These are phyloP conservation scores for Asterella californica DNA, from an alignment of 225 moss, liverwort and hornwort species.

Conservation along the genomic window DNA sequence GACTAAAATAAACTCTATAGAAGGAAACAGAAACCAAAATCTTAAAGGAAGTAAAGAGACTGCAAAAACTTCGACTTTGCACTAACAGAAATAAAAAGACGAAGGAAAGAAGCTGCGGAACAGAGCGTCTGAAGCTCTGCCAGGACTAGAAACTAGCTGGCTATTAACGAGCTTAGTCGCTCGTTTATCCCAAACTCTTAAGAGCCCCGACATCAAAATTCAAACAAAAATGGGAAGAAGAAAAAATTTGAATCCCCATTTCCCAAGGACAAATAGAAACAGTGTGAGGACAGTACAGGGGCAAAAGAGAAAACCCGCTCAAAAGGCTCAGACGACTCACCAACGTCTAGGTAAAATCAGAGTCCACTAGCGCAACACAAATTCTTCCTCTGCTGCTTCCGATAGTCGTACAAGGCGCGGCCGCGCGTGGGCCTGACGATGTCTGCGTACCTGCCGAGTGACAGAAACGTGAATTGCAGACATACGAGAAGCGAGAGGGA, in stretches of 20 bases:
- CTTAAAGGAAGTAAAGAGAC: too few species aligned
- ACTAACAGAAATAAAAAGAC: background rate
- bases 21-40: background rate
- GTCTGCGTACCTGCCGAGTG: background rate
- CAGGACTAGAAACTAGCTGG: background rate
- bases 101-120: background rate
- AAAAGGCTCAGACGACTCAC: background rate
- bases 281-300: background rate
- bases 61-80: background rate
- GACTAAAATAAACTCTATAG: background rate
- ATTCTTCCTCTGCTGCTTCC: background rate
- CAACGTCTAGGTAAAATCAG: background rate
- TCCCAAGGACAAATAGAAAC: background rate
- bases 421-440: too few species aligned
- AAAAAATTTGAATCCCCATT: background rate
- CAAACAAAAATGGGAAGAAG: background rate
- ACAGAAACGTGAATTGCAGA: background rate
- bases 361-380: background rate
- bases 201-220: background rate
- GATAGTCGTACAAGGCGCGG: background rate
- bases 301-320: background rate
- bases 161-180: background rate
- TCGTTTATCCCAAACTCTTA: background rate
- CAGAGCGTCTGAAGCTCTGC: background rate
- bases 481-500: background rate